Percentiles rank a stretch among this genome's conserved stretches.
Conservation (phyloP, 805 yeast genomes). For the Wickerhamiella cacticola region DNA sequence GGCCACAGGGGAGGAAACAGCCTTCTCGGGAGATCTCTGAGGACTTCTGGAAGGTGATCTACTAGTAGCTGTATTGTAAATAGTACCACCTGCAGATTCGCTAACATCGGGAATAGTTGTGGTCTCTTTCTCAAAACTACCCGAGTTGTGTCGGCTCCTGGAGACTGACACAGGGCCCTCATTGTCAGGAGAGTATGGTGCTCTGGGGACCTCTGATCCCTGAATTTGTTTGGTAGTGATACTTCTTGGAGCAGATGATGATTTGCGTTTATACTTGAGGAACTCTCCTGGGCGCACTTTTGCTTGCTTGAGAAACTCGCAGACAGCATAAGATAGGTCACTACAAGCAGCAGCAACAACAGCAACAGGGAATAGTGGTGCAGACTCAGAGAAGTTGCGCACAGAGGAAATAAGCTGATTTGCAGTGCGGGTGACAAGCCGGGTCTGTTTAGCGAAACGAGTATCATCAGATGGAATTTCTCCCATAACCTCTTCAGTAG, state of each 20-base stretch:
- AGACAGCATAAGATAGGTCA: constrained; percentile 52
- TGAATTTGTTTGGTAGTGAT: neutral
- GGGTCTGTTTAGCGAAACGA: constrained; percentile 13
- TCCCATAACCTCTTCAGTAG: constrained; percentile 24
- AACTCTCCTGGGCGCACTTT: constrained; percentile 9
- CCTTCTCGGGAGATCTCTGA: neutral
- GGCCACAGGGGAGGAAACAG: neutral
- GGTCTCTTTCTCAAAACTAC: neutral
- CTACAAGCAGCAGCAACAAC: constrained; percentile 65
- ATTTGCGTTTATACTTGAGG: neutral
- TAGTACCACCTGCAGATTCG: neutral
- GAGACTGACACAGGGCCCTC: neutral
- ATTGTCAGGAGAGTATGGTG: neutral
- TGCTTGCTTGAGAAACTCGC: constrained; percentile 26
- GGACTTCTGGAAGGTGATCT: neutral
- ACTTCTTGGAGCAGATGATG: neutral
- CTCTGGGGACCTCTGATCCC: neutral
- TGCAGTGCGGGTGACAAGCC: constrained; percentile 48
- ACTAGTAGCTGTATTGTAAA: too few species aligned
- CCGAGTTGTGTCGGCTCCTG: neutral
- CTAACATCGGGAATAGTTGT: neutral
- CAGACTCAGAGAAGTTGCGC: constrained; percentile 56
- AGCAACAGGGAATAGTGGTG: constrained; percentile 52
- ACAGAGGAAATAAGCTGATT: constrained; percentile 67
- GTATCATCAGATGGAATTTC: constrained; percentile 19